These are phyloP conservation scores for Cryphonectria naterciae DNA, from an alignment of 2,329 filamentous ascomycete species.

Conservation along the genomic window DNA sequence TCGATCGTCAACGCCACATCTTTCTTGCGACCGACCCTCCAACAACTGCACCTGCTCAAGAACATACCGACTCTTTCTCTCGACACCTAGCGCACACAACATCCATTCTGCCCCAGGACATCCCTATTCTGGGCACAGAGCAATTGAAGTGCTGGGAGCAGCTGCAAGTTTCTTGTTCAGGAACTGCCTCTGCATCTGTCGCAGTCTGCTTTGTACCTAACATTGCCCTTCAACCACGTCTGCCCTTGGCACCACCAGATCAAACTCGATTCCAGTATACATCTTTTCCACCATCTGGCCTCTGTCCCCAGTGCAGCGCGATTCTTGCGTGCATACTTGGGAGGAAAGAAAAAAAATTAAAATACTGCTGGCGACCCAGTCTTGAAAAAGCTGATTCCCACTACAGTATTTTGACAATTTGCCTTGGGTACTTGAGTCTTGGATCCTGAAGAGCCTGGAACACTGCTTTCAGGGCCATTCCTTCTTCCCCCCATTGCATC, in stretches of 20 bases:
- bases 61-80: background rate
- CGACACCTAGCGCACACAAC: background rate
- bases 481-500: conserved; percentile 10
- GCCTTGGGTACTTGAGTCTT: conserved; percentile 10
- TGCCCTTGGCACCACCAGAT: conserved; percentile 6
- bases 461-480: conserved; percentile 22
- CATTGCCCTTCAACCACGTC: background rate
- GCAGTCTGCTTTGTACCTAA: background rate
- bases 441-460: conserved; percentile 23
- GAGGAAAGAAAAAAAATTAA: too few species aligned
- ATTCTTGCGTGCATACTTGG: background rate
- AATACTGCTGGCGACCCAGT: background rate
- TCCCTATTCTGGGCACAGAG: background rate
- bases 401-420: conserved; percentile 11
- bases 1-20: background rate
- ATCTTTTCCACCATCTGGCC: background rate
- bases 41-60: background rate
- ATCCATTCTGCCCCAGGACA: background rate
- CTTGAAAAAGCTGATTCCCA: conserved; percentile 11
- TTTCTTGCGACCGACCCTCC: background rate
- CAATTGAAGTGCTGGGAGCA: background rate
- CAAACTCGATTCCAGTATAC: background rate
- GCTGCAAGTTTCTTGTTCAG: background rate
- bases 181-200: background rate
- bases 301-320: background rate